Conservation (phyloP, 2,329 filamentous ascomycete genomes). For the Colletotrichum horii region DNA sequence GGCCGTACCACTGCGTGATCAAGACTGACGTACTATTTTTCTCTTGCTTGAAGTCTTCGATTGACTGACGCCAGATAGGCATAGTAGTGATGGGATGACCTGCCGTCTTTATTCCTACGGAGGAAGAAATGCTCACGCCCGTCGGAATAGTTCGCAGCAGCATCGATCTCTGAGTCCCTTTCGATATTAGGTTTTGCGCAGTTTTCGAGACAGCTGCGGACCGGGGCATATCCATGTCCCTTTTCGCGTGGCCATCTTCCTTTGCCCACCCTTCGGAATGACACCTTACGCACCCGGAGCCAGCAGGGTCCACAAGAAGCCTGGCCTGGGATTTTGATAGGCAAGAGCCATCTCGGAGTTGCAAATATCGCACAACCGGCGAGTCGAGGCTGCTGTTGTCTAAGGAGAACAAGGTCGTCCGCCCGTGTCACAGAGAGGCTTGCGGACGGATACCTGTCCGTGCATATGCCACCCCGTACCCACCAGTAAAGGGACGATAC, state of each 20-base stretch:
- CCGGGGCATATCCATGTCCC: background rate
- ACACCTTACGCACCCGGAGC: background rate
- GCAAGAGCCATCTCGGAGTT: background rate
- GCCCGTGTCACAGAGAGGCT: conserved; percentile 2
- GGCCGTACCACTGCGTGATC: background rate
- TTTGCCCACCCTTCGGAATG: conserved; percentile 2
- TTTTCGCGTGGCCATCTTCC: conserved; percentile 10
- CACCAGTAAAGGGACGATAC: background rate
- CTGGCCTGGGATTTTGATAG: background rate
- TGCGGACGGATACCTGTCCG: background rate
- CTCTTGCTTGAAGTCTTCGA: background rate
- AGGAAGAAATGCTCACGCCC: background rate
- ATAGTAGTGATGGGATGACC: background rate
- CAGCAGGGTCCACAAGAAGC: background rate
- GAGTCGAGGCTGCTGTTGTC: background rate
- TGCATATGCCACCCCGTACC: conserved; percentile 5
- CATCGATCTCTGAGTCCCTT: background rate
- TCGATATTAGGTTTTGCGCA: background rate
- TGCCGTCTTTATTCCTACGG: background rate
- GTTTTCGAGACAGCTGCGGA: background rate
- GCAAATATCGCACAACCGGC: background rate
- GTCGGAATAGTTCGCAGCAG: background rate
- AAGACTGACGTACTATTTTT: background rate
- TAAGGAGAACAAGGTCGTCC: background rate
- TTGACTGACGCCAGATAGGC: background rate